Evolutionary conservation across 2,329 filamentous ascomycete genomes (phyloP), one percentile per base, ranked within the genome.

Genomic region (Blumeria graminis): DNA sequence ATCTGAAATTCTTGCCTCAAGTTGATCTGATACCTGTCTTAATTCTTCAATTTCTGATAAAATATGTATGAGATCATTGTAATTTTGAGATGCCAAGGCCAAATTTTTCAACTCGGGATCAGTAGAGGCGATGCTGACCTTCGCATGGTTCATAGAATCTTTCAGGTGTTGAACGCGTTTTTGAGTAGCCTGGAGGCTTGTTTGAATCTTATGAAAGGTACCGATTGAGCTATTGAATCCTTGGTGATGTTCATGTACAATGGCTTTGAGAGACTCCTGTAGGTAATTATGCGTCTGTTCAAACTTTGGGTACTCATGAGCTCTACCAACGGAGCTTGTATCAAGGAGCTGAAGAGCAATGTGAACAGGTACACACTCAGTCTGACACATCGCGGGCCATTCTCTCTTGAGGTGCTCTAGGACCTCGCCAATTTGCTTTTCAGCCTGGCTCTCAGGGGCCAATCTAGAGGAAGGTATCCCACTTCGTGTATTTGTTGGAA

Each of bases 191-290:
- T 90, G 85, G 61, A 98, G 92, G 69, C 87, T 94, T 55, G 82
- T 80, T 68, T 98, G 92, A 59, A 98, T 98, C 69, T 94, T 95
- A 73, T 98, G 93, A 66, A 96, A 98, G 18, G 90, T 96, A 68
- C 90, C 92, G 60, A 98, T 96, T 55, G 90, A 95, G 69, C 87
- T 94, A 71, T 96, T 98, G 76, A 98, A 98, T 51, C 92, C 93
- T 69, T 98, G 92, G 66, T 98, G 90, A 66, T 98, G 90, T 71
- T 98, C 90, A 68, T 98, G 94, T 32, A 98, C 92, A 63, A 98
- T 94, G 36, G 82, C 81, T 69, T 94, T 95, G 57, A 98, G 74
- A 9, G 90, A 89, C 63, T 84, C 83, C 67, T 98, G 89, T n/a
- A 98, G 77, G 66, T 92, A 86, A 61, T 80, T 75, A 68, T 95